Conservation (phyloP, 1,139 yeast genomes). For the Blastobotrys buckinghamii region DNA sequence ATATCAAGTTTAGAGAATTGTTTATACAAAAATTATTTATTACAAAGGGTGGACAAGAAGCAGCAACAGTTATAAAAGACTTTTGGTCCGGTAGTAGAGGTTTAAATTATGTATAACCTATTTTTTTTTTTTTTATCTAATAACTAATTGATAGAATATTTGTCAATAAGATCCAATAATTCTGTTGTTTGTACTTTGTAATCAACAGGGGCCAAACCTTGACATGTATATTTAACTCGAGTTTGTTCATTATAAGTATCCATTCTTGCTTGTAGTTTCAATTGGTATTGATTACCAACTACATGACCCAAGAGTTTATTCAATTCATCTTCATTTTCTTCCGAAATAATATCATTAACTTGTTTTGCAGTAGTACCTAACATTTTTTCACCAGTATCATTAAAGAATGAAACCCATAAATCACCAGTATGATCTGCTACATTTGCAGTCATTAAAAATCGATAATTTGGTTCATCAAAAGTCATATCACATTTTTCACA, state of each 20-base stretch:
- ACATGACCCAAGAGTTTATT: slow-evolving; percentile 46
- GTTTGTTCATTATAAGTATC: slow-evolving; percentile 77
- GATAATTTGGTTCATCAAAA: slow-evolving; percentile 62
- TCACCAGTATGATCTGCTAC: slow-evolving; percentile 77
- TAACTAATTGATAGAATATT: slow-evolving; percentile 1
- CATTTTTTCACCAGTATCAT: slow-evolving; percentile 68
- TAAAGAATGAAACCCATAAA: slow-evolving; percentile 83
- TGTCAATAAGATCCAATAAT: slow-evolving; percentile 44
- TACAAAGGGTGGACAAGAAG: slow-evolving; percentile 60
- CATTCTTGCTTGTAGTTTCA: slow-evolving; percentile 75
- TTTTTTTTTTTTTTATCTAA: too few relatives aligned
- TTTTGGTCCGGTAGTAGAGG: slow-evolving; percentile 54
- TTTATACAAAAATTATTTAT: slow-evolving; percentile 52
- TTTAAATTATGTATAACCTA: slow-evolving; percentile 17
- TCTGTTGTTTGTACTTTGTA: slow-evolving; percentile 56
- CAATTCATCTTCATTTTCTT: slow-evolving; percentile 42
- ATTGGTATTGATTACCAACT: slow-evolving; percentile 62
- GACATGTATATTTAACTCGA: slow-evolving; percentile 69
- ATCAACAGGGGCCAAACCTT: slow-evolving; percentile 51
- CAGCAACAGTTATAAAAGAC: slow-evolving; percentile 49
- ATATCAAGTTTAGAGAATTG: slow-evolving; percentile 25
- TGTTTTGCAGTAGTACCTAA: slow-evolving; percentile 67
- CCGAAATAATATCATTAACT: slow-evolving; percentile 47
- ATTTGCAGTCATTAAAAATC: slow-evolving; percentile 70
- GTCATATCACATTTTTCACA: slow-evolving; percentile 85